Conservation (phyloP, 805 yeast genomes). For the Wickerhamomyces subpelliculosus region DNA sequence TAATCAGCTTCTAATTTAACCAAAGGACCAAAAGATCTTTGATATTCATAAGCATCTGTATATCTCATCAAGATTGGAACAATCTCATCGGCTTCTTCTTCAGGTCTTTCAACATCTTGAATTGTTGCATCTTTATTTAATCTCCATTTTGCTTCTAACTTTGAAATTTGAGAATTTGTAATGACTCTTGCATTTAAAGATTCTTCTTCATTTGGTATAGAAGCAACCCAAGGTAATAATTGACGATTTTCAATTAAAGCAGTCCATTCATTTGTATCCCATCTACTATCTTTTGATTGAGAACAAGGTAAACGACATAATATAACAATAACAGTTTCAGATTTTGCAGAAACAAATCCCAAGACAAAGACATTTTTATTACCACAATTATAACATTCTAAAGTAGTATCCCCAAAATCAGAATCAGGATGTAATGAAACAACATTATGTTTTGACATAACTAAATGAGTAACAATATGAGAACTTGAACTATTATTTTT, state of each 20-base stretch:
- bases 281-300: constrained; percentile 61
- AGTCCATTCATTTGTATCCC: constrained; percentile 90
- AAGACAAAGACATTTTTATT: constrained; percentile 68
- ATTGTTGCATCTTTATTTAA: constrained; percentile 63
- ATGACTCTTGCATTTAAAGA: constrained; percentile 47
- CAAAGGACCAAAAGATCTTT: constrained; percentile 76
- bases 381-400: constrained; percentile 92
- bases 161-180: constrained; percentile 56
- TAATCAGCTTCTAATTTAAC: constrained; percentile 77
- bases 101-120: constrained; percentile 51
- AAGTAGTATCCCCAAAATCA: constrained; percentile 76
- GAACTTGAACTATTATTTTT: constrained; percentile 53
- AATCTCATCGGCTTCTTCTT: constrained; percentile 51
- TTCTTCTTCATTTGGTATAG: constrained; percentile 61
- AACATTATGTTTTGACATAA: constrained; percentile 66
- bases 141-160: constrained; percentile 79
- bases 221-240: constrained; percentile 76
- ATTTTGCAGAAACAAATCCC: constrained; percentile 84
- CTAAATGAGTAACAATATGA: constrained; percentile 82
- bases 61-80: constrained; percentile 72
- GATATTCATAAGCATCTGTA: constrained; percentile 79
- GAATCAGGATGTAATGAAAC: constrained; percentile 75
- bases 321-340: constrained; percentile 79
- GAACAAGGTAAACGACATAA: constrained; percentile 88
- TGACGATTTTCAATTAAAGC: constrained; percentile 75